Evolutionary conservation across 148 eudicot genomes (phyloP), one percentile per base, ranked within the genome.

Genomic region (Camellia sinensis): DNA sequence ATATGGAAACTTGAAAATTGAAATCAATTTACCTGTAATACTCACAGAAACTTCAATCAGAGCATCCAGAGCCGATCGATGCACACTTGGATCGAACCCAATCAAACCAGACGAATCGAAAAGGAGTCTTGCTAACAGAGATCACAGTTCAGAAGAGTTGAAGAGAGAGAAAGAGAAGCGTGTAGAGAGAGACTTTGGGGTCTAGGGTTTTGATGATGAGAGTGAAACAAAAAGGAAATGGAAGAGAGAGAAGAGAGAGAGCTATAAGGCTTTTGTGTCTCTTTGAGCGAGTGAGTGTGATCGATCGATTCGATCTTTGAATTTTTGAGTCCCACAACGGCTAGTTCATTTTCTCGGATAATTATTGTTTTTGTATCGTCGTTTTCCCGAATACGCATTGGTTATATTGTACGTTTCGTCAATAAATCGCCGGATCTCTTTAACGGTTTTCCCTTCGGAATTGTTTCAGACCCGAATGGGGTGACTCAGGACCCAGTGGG

Each of bases 281-380:
- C 3, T 15, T 9, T 48, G 6, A 48, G 40, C 19, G 43, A 73
- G 78, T 13, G 48, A 15, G 43, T 54, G 78, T 13, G 48, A 15
- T 19, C 21, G 45, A 3, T 64, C 18, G 80, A 65, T 53, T 54
- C 18, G 80, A 65, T 40, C 41, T 78, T 78, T 67, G 74, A 78
- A 78, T 53, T 78, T 29, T 68, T 7, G 66, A 44, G 63, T 43
- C 63, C 63, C 72, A 19, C 74, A 78, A 78, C 80, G 80, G 80
- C 80, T 78, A 78, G 80, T 78, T 56, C 52, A 68, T 9, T 78
- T 68, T 68, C 65, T 68, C 48, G 7, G 63, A 46, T 73, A 52
- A 11, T 72, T 54, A 29, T 29, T 29, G 37, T 29, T 29, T 29
- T 29, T 1, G 37, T 29, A 29, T 29, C 37, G 37, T 29, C 37